Conservation (phyloP, 2,329 filamentous ascomycete genomes). For the Aulographum hederae region DNA sequence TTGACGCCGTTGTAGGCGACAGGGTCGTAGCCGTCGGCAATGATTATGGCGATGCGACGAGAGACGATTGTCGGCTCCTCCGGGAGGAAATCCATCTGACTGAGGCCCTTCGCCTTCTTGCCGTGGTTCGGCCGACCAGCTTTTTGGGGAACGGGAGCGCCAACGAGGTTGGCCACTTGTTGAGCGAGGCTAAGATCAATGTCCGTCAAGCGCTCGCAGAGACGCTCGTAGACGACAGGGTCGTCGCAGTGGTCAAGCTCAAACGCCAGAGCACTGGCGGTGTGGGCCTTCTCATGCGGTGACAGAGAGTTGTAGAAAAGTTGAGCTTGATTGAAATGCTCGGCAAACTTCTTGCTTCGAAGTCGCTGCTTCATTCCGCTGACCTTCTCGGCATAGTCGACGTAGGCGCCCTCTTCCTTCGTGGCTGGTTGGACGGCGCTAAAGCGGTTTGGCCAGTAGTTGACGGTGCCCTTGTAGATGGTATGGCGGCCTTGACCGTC, state of each 20-base stretch:
- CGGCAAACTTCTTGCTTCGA: conserved; percentile 54
- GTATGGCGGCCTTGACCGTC: conserved; percentile 57
- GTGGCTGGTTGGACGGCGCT: conserved; percentile 43
- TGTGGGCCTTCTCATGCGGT: conserved; percentile 44
- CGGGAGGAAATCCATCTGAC: conserved; percentile 50
- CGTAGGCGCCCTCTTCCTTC: conserved; percentile 39
- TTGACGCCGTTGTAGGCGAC: conserved; percentile 47
- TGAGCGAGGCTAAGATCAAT: conserved; percentile 55
- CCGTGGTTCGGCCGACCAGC: conserved; percentile 42
- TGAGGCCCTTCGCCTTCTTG: conserved; percentile 46
- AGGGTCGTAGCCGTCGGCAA: conserved; percentile 60
- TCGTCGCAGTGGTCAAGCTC: conserved; percentile 74
- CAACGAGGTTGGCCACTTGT: conserved; percentile 50
- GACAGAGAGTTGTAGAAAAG: conserved; percentile 68
- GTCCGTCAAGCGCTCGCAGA: conserved; percentile 49
- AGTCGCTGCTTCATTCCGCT: conserved; percentile 53
- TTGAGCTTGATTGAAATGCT: conserved; percentile 62
- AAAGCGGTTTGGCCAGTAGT: conserved; percentile 66
- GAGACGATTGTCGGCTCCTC: conserved; percentile 47
- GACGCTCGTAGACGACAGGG: conserved; percentile 52
- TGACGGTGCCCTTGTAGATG: conserved; percentile 54
- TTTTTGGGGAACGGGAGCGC: conserved; percentile 39
- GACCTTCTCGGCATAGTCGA: conserved; percentile 47
- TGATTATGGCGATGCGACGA: conserved; percentile 55
- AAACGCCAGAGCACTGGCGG: conserved; percentile 43